Conservation (phyloP, 345 rosid genomes). For the Jatropha curcas region DNA sequence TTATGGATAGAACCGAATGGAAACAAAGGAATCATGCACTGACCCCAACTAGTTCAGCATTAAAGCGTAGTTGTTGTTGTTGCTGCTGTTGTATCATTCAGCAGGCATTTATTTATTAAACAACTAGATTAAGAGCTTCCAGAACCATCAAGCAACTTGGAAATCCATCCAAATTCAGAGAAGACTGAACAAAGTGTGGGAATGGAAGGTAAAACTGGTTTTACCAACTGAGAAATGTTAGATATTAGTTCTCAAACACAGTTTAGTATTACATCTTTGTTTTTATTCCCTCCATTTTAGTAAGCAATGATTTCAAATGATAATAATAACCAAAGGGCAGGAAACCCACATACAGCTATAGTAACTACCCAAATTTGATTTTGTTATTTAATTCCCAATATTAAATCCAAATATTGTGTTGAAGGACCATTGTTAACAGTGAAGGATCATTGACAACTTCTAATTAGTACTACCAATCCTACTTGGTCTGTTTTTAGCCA, state of each 20-base stretch:
- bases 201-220: background rate
- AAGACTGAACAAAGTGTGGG: background rate
- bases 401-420: background rate
- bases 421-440: too few species aligned
- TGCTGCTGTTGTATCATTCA: too few species aligned
- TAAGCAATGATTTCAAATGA: background rate
- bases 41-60: too few species aligned
- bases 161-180: background rate
- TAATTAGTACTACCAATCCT: background rate
- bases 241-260: background rate
- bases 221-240: background rate
- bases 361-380: too few species aligned
- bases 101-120: background rate
- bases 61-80: too few species aligned
- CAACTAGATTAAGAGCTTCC: background rate
- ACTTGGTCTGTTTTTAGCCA: background rate
- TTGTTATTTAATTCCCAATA: too few species aligned
- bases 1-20: too few species aligned
- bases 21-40: too few species aligned
- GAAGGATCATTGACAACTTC: background rate
- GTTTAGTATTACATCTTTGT: background rate
- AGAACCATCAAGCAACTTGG: background rate
- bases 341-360: too few species aligned
- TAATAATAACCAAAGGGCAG: background rate
- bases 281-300: background rate